Evolutionary conservation across 441 rosid genomes (phyloP), one percentile per base, ranked within the genome.

Genomic region (Populus hybrid): DNA sequence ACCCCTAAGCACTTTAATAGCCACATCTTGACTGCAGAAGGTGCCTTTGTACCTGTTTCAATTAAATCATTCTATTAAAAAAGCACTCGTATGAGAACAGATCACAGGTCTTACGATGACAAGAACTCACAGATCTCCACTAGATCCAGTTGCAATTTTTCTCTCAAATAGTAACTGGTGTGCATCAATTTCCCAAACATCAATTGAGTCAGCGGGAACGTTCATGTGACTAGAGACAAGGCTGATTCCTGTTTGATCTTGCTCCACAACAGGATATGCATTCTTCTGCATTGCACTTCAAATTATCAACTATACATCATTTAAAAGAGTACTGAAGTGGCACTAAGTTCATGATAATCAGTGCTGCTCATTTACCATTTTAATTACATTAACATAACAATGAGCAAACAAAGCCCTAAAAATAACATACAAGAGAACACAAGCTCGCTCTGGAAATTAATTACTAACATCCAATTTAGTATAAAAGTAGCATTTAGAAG

Each of bases 181-280:
- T 16, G 80, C 79, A 84, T 91, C 92, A 82, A 91, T 90, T 83
- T 90, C 92, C 93, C 93, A 85, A 75, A 83, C 87, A 81, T 86
- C 89, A 32, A 75, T 76, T 63, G 69, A 77, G 30, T 86, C 87
- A 70, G 79, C 73, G 38, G 84, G 82, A 40, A 83, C 69, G 53
- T 75, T 76, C 50, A 83, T 85, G 79, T 73, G 81, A 77, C 46
- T n/a, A 34, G 78, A 71, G 35, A 40, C 42, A 75, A 70, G 73
- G 67, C 70, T 67, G 57, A 67, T 76, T 81, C 86, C 85, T 73
- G 67, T 72, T 81, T 79, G 79, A 83, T 82, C 86, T 77, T 81
- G 86, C 81, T 75, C 83, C 79, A n/a, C 77, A 70, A 71, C 80
- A 61, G 82, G 84, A 79, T 79, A 73, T 68, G 73, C 85, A 78